Percentiles rank a stretch among this genome's conserved stretches.
These are phyloP conservation scores for Perilla frutescens DNA, from an alignment of 257 asterid species.

Conservation along the genomic window DNA sequence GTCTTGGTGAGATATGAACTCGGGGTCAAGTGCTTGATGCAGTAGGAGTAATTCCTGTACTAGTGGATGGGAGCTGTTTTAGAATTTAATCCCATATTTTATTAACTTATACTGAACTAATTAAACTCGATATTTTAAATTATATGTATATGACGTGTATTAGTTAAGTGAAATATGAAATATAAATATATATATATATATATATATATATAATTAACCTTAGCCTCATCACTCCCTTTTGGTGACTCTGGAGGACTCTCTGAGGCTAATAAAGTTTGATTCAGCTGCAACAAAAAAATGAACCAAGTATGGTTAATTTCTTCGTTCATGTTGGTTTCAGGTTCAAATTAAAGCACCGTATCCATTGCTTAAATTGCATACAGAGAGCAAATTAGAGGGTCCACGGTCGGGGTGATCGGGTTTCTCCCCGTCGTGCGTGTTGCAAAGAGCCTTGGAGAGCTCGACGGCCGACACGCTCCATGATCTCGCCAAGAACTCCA, in stretches of 20 bases:
- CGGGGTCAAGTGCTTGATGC: constrained; percentile 77
- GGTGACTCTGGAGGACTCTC: constrained; percentile 75
- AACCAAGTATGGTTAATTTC: neutral
- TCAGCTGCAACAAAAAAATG: constrained; percentile 39
- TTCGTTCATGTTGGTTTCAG: neutral
- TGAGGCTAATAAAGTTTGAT: constrained; percentile 44
- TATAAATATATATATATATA: no score
- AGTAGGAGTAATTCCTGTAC: constrained; percentile 65
- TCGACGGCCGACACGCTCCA: constrained; percentile 85
- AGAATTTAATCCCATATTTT: no score
- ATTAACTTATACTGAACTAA: no score
- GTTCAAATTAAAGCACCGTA: neutral
- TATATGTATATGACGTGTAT: no score
- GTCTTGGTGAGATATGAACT: constrained; percentile 61
- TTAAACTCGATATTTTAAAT: no score
- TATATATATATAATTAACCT: constrained; percentile 43
- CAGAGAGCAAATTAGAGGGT: constrained; percentile 3
- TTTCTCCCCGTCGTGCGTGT: constrained; percentile 33
- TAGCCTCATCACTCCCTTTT: constrained; percentile 65
- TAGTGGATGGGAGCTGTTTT: no score
- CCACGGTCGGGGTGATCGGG: constrained; percentile 38
- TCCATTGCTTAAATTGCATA: no score
- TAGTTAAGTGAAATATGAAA: neutral
- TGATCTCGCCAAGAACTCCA: constrained; percentile 91
- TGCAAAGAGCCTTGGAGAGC: constrained; percentile 76